Evolutionary conservation across 2,329 filamentous ascomycete species (phyloP), one percentile per base, ranked within the genome.

Genomic region (Apiospora marii): DNA sequence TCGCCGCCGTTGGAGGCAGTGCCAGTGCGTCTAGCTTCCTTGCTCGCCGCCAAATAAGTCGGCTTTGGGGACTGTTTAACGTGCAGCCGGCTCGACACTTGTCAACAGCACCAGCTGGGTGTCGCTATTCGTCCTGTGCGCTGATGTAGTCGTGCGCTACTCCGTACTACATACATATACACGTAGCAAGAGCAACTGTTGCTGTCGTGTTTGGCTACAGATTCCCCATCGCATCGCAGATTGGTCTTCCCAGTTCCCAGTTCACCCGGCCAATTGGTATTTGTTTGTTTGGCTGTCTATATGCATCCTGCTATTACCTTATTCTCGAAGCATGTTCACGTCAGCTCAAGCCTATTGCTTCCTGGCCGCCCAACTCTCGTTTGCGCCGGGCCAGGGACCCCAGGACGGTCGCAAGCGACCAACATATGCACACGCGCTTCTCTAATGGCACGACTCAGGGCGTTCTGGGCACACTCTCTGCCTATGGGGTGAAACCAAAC

Each of bases 381-480:
- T 41, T 34, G 58, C 58, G 58, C 58, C 58, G 58, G 41, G 58
- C 58, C 58, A 64, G 58, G 58, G 58, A 64, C 58, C 58, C 58
- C 34, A n/a, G 58, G 58, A 64, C 58, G 34, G 58, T 41, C 58
- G 30, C 34, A 64, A 37, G 58, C 58, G 58, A 64, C 58, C 44
- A 48, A 8, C 19, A 49, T 49, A 64, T 64, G 37, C 37, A 64
- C 19, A 41, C 34, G 58, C 58, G 58, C 58, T 64, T 64, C 34
- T 41, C 58, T 64, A 10, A 41, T 37, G 30, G 34, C 58, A 64
- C 30, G 58, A 64, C 58, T 64, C 58, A 19, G 37, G n/a, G 58
- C 34, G n/a, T 41, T 41, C 58, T 64, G 34, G 58, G 58, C 34
- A n/a, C 34, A 64, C 58, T 64, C 51, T 30, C 34, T 41, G 34